Evolutionary conservation across 2,329 filamentous ascomycete species (phyloP), one percentile per base, ranked within the genome.

Genomic region (Microdochium paspali): DNA sequence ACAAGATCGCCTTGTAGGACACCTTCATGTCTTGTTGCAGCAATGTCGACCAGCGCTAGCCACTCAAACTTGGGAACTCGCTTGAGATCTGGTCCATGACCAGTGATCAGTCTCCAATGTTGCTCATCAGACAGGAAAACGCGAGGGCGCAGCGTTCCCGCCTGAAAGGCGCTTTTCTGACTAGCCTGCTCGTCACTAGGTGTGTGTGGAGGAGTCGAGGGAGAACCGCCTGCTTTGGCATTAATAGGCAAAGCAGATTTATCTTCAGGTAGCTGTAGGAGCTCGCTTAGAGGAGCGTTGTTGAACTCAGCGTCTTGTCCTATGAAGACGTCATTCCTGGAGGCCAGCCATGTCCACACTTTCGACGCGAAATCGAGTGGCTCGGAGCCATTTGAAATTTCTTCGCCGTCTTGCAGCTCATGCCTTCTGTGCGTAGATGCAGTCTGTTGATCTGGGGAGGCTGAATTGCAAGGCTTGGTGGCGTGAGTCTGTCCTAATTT

Each of bases 1-100:
- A 76, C 74, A 23, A 83, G 66, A 49, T 82, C 78, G 35, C 76
- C 76, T 60, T 84, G 80, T 13, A 82, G 62, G 40, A 83, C 81
- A 4, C 80, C 80, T 5, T 72, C 63, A 7, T 69, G 64, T 46
- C 70, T 74, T 13, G 68, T 70, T 1, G 74, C 75, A 20, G 77
- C 79, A 47, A 82, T 80, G 18, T 75, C 76, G 18, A 79, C 64
- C 9, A 82, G 66, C 2, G 77, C 68, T 52, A 73, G 69, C 78
- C 79, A 82, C 61, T 82, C 78, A 10, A 77, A 75, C 10, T 69
- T 68, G 2, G 79, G 77, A 3, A 82, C 64, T 48, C 74, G 72
- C 56, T 79, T 80, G 56, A 74, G 69, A 58, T 84, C 79, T 10
- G 76, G 67, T 6, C 71, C 70, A 58, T 84, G 80, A 12, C 79